Conservation (phyloP, 108 stramenopile species). For the Nitzschia sp. region DNA sequence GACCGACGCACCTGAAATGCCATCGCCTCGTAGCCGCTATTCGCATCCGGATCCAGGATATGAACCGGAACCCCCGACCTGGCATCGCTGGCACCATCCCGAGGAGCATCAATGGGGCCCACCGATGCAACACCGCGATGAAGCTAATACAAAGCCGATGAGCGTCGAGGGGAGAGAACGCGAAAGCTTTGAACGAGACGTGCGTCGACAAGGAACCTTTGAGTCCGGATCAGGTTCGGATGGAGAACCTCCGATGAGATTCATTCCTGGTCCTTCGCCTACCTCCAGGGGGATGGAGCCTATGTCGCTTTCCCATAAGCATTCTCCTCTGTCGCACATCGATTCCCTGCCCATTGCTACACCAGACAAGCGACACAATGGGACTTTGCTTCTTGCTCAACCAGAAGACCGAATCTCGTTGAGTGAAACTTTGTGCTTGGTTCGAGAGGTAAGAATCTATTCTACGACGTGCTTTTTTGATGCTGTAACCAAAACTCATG, state of each 20-base stretch:
- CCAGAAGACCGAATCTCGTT: slow-evolving; percentile 85
- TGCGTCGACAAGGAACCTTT: slow-evolving; percentile 27
- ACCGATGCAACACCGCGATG: slow-evolving; percentile 8
- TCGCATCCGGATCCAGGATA: neutral
- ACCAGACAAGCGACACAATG: slow-evolving; percentile 13
- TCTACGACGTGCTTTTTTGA: neutral
- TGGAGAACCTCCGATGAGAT: slow-evolving; percentile 18
- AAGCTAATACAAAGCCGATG: neutral
- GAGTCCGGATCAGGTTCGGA: slow-evolving; percentile 25
- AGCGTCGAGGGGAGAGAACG: neutral
- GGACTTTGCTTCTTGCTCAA: slow-evolving; percentile 62
- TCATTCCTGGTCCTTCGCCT: slow-evolving; percentile 6
- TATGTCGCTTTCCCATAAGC: too few species aligned
- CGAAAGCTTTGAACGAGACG: slow-evolving; percentile 4
- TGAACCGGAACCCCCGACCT: slow-evolving; percentile 8
- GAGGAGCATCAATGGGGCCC: slow-evolving; percentile 26
- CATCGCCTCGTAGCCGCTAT: slow-evolving; percentile 30
- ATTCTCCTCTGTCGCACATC: too few species aligned
- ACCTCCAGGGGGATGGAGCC: slow-evolving; percentile 3
- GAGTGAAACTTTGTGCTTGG: slow-evolving; percentile 84
- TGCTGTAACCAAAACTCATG: neutral
- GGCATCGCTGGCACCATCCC: slow-evolving; percentile 11
- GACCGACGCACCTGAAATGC: slow-evolving; percentile 33
- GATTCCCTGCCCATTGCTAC: neutral
- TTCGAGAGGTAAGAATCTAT: slow-evolving; percentile 63